Evolutionary conservation across 106 monocot genomes (phyloP).

Genomic region (Posidonia australis): DNA sequence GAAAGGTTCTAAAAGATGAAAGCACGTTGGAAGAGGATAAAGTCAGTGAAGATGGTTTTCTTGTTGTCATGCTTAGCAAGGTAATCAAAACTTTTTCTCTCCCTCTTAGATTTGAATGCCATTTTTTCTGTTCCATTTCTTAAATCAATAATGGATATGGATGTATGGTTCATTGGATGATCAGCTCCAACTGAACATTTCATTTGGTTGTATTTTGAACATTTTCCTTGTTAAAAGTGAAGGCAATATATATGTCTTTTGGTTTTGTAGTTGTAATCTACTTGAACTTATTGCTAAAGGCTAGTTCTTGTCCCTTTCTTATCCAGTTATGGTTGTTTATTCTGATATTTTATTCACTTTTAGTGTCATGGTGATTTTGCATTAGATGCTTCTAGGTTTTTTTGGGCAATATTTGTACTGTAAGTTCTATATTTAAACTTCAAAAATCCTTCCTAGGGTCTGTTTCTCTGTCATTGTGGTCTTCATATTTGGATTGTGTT

Average conservation of each 20-base stretch:
- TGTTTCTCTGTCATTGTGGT: too few relatives aligned
- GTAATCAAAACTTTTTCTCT: conserved; percentile 11
- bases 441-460: too few relatives aligned
- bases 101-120: background rate
- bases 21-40: conserved; percentile 88
- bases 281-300: too few relatives aligned
- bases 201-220: too few relatives aligned
- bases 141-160: background rate
- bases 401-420: background rate
- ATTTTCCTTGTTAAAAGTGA: too few relatives aligned
- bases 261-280: too few relatives aligned
- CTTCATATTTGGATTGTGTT: too few relatives aligned
- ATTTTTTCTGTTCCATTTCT: background rate
- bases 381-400: background rate
- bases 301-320: background rate
- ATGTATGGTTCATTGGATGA: too few relatives aligned
- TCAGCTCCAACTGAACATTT: too few relatives aligned
- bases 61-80: conserved; percentile 99
- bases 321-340: background rate
- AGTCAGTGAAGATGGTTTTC: conserved; percentile 84
- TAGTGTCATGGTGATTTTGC: background rate
- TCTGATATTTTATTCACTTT: background rate
- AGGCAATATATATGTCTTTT: too few relatives aligned
- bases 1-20: conserved; percentile 97
- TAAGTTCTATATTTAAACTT: too few relatives aligned